These are phyloP conservation scores for Penicillium malachiteum DNA, from an alignment of 495 filamentous ascomycete species.

Conservation along the genomic window DNA sequence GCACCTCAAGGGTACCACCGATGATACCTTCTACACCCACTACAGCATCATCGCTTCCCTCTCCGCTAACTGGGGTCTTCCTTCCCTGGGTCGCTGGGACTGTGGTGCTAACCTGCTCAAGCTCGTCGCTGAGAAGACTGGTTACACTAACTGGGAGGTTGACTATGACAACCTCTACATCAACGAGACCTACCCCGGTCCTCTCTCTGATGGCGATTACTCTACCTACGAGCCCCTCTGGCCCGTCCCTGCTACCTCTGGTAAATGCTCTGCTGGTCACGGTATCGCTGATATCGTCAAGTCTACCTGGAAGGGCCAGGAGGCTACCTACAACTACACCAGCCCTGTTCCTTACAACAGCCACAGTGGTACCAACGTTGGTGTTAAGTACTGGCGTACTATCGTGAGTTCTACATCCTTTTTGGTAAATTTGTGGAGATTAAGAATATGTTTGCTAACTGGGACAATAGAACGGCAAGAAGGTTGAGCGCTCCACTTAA, in stretches of 20 bases:
- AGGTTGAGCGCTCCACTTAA: neutral
- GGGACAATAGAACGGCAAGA: slow-evolving; percentile 7
- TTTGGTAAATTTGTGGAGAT: neutral
- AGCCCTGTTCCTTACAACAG: slow-evolving; percentile 43
- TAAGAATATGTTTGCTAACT: neutral
- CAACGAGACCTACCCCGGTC: slow-evolving; percentile 50
- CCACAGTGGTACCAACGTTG: slow-evolving; percentile 31
- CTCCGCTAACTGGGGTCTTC: slow-evolving; percentile 66
- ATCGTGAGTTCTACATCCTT: slow-evolving; percentile 7
- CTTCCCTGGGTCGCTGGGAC: slow-evolving; percentile 68
- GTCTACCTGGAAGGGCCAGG: slow-evolving; percentile 33
- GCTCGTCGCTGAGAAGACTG: slow-evolving; percentile 57
- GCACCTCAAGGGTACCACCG: slow-evolving; percentile 57
- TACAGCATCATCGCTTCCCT: slow-evolving; percentile 67
- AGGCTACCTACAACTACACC: slow-evolving; percentile 44
- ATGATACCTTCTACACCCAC: slow-evolving; percentile 69
- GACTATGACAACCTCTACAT: slow-evolving; percentile 41
- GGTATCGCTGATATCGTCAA: slow-evolving; percentile 45
- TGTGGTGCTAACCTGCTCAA: slow-evolving; percentile 68
- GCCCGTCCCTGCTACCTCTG: slow-evolving; percentile 42
- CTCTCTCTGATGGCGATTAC: slow-evolving; percentile 36
- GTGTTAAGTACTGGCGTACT: slow-evolving; percentile 30
- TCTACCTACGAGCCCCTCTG: slow-evolving; percentile 37
- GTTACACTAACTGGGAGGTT: slow-evolving; percentile 54
- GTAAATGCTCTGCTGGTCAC: slow-evolving; percentile 45